These are phyloP conservation scores for Areca catechu DNA, from an alignment of 176 grass and related monocot genomes.

Conservation along the genomic window DNA sequence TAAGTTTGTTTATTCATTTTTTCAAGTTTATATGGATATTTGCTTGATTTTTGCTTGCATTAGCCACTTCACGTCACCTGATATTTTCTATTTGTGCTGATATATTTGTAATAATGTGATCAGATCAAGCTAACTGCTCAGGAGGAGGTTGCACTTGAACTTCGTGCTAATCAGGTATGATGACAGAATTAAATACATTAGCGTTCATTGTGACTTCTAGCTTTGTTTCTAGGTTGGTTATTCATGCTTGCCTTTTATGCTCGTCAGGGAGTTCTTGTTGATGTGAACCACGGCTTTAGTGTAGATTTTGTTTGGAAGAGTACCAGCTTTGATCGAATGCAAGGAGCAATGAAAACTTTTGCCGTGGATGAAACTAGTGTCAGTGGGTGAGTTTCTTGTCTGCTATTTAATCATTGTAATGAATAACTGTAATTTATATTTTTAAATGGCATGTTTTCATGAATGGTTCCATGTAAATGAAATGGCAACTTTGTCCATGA, in stretches of 20 bases:
- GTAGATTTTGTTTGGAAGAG: slow-evolving; percentile 99
- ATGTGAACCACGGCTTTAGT: slow-evolving; percentile 86
- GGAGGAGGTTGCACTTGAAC: slow-evolving; percentile 98
- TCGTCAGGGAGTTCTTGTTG: slow-evolving; percentile 82
- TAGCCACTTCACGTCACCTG: too few species aligned
- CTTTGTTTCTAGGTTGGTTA: slow-evolving; percentile 2
- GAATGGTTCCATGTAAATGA: too few species aligned
- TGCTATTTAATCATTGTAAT: too few species aligned
- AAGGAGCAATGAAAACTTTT: slow-evolving; percentile 98
- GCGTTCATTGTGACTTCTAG: background rate
- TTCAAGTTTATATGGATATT: too few species aligned
- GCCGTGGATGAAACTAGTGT: slow-evolving; percentile 99
- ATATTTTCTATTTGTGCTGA: too few species aligned
- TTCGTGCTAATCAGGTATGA: slow-evolving; percentile 84
- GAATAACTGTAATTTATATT: too few species aligned
- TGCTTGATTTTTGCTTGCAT: too few species aligned
- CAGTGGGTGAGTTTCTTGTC: slow-evolving; percentile 68
- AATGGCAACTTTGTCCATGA: too few species aligned
- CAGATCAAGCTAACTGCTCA: slow-evolving; percentile 99
- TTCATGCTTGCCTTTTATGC: slow-evolving; percentile 9
- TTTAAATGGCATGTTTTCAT: too few species aligned
- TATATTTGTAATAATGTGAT: background rate
- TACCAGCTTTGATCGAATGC: slow-evolving; percentile 99
- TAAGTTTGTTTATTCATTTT: too few species aligned
- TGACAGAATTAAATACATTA: background rate